Percentiles rank a stretch among this genome's conserved stretches.
Evolutionary conservation across 805 yeast species (phyloP).

Genomic region (Yamadazyma insecticola): DNA sequence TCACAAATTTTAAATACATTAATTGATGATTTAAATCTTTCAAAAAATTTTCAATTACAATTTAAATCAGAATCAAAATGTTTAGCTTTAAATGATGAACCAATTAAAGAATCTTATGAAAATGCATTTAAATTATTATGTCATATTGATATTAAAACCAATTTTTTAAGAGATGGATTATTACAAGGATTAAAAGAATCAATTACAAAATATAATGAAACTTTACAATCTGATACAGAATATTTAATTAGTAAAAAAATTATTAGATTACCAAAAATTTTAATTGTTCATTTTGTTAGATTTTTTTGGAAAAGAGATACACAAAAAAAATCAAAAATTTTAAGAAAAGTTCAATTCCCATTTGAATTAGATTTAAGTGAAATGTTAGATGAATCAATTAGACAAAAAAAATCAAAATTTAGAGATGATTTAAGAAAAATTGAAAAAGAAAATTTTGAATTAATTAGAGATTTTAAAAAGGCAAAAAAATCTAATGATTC

Average conservation of each 20-base stretch:
- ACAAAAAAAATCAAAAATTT: conserved; percentile 83
- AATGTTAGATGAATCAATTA: conserved; percentile 74
- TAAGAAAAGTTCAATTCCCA: conserved; percentile 93
- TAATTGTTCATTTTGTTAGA: conserved; percentile 89
- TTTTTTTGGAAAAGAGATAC: conserved; percentile 96
- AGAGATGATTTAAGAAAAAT: conserved; percentile 76
- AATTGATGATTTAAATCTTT: conserved; percentile 44
- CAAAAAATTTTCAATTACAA: conserved; percentile 57
- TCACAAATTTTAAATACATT: conserved; percentile 66
- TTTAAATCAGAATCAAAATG: conserved; percentile 64
- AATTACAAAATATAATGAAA: conserved; percentile 72
- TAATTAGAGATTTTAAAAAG: conserved; percentile 69
- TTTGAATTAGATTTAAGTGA: conserved; percentile 87
- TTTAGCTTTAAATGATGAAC: conserved; percentile 36
- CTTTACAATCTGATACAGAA: conserved; percentile 63
- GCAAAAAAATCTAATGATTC: conserved; percentile 28
- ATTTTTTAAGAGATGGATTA: conserved; percentile 84
- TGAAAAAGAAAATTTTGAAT: conserved; percentile 70
- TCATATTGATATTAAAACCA: conserved; percentile 81
- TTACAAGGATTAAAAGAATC: conserved; percentile 68
- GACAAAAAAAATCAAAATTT: conserved; percentile 57
- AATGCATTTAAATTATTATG: conserved; percentile 78
- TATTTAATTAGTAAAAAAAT: conserved; percentile 61
- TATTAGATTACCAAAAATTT: conserved; percentile 76
- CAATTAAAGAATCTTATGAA: conserved; percentile 17